Conservation (phyloP, 2,329 filamentous ascomycete genomes). For the Neofusicoccum sp. region DNA sequence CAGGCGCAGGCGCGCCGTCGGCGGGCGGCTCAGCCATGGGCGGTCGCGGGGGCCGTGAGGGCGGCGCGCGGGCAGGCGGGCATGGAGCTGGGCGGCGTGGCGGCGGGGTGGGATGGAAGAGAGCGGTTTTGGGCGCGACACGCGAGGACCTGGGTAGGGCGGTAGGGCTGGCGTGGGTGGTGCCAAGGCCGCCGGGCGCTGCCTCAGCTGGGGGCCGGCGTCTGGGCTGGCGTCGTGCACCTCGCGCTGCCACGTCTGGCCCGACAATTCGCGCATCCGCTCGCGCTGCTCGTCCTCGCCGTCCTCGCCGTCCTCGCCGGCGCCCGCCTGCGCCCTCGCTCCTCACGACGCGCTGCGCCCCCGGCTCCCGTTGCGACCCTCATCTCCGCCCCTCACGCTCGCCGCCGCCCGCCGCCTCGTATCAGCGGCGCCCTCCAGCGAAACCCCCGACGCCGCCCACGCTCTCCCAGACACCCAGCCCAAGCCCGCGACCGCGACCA, state of each 20-base stretch:
- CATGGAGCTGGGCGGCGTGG: not conserved
- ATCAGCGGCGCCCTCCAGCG: slow-evolving; percentile 15
- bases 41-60: not conserved
- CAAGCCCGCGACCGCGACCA: not conserved
- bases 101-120: not conserved
- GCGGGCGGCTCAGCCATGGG: slow-evolving; percentile 25
- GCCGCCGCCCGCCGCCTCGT: slow-evolving; percentile 13
- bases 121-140: not conserved
- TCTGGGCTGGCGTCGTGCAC: not conserved
- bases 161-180: not conserved
- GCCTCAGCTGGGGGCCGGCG: not conserved
- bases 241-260: slow-evolving; percentile 11
- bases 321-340: not conserved
- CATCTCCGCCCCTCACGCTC: slow-evolving; percentile 19
- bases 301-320: not conserved
- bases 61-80: not conserved
- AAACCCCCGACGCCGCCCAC: slow-evolving; percentile 21
- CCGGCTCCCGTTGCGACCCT: slow-evolving; percentile 8
- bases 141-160: slow-evolving; percentile 7
- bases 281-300: not conserved
- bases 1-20: not conserved
- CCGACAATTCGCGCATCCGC: not conserved
- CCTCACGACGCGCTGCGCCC: not conserved
- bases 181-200: not conserved
- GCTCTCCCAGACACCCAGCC: not conserved